phyloP scores from a whole-genome alignment of 345 rosid species.

The Salix suchowensis region DNA sequence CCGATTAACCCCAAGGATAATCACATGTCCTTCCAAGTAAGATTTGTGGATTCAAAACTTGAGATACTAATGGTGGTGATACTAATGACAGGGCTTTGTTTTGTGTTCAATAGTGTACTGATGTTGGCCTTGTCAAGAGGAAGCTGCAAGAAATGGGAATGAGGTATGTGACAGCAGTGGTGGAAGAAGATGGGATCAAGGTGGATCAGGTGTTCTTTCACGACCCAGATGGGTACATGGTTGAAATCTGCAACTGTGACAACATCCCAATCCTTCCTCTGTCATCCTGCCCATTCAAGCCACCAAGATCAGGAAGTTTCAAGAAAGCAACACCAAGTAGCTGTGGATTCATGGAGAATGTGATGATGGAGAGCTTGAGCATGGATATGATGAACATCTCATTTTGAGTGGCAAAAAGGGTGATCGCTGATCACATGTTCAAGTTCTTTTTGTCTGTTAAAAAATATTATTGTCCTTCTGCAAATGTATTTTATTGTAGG shows the following conservation, averaged over 20 bases:
- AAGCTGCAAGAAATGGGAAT: slow-evolving; percentile 46
- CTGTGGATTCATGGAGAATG: slow-evolving; percentile 46
- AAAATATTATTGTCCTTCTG: neutral
- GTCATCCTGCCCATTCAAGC: slow-evolving; percentile 34
- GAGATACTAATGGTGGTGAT: neutral
- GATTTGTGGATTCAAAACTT: neutral
- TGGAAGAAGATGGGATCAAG: slow-evolving; percentile 43
- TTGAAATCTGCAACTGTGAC: slow-evolving; percentile 56
- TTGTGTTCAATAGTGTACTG: slow-evolving; percentile 35
- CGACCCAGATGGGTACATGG: slow-evolving; percentile 65
- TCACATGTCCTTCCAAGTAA: slow-evolving; percentile 56
- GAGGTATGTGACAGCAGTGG: slow-evolving; percentile 43
- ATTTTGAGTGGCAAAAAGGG: slow-evolving; percentile 22
- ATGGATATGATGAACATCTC: slow-evolving; percentile 54
- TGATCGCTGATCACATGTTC: neutral
- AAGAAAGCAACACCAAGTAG: slow-evolving; percentile 27
- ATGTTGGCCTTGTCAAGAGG: slow-evolving; percentile 44
- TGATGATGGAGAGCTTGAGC: slow-evolving; percentile 58
- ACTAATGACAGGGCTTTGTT: neutral
- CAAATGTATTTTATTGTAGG: neutral
- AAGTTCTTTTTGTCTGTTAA: neutral
- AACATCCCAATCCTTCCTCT: slow-evolving; percentile 46
- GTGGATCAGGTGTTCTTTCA: slow-evolving; percentile 61
- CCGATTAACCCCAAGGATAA: slow-evolving; percentile 58
- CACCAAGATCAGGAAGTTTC: slow-evolving; percentile 28